Percentiles rank a stretch among this genome's conserved stretches.
phyloP scores from a whole-genome alignment of 257 asterid species.

The Prunella vulgaris region DNA sequence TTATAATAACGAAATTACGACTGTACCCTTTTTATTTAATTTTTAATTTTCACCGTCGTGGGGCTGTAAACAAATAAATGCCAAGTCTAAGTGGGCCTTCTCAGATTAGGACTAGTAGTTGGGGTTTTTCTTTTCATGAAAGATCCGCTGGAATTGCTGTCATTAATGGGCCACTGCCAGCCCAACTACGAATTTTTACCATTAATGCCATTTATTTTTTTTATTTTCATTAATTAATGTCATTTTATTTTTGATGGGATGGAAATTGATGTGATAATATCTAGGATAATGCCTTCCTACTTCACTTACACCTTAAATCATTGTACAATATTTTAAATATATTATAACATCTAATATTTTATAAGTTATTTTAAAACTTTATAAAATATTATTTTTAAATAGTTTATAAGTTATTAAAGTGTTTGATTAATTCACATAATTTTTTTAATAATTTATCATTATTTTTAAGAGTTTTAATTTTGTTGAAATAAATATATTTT shows the following conservation, averaged over 20 bases:
- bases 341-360: no score
- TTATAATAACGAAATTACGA: conserved; percentile 3
- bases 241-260: neutral
- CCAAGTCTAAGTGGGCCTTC: conserved; percentile 32
- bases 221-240: neutral
- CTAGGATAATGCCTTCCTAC: neutral
- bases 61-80: conserved; percentile 17
- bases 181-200: conserved; percentile 24
- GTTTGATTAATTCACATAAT: no score
- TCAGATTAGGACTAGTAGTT: conserved; percentile 14
- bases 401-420: no score
- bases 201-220: neutral
- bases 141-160: conserved; percentile 24
- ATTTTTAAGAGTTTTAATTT: no score
- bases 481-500: no score
- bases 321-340: no score
- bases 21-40: conserved; percentile 4
- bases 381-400: no score
- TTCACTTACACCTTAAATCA: neutral
- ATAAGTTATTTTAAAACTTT: no score
- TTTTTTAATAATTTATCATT: no score
- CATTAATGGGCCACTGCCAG: conserved; percentile 34
- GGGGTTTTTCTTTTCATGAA: conserved; percentile 16
- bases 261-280: neutral
- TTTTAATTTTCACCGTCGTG: neutral